These are phyloP conservation scores for Phytophthora ohioensis DNA, from an alignment of 352 stramenopile species.

Conservation along the genomic window DNA sequence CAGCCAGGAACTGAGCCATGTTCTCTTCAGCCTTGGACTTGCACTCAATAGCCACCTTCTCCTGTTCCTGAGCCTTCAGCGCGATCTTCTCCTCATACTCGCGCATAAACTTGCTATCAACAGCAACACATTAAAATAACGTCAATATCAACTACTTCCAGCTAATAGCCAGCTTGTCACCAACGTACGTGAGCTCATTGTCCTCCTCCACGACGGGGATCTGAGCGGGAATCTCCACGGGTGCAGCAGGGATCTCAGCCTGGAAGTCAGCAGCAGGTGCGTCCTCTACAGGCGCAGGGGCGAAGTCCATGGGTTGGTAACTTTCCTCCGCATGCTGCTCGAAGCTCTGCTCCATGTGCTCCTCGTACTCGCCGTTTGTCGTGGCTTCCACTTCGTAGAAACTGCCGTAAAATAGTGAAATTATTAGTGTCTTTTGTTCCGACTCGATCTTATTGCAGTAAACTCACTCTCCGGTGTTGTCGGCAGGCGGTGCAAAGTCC, in stretches of 20 bases:
- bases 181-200: constrained; percentile 77
- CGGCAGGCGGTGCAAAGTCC: constrained; percentile 66
- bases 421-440: not conserved
- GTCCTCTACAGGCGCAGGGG: constrained; percentile 13
- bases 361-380: constrained; percentile 20
- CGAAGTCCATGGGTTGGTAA: constrained; percentile 39
- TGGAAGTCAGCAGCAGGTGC: constrained; percentile 32
- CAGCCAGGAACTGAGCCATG: constrained; percentile 86
- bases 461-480: constrained; percentile 65
- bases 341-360: constrained; percentile 23
- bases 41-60: constrained; percentile 75
- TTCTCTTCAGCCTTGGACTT: constrained; percentile 73
- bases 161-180: not conserved
- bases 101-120: constrained; percentile 72
- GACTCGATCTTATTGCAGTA: not conserved
- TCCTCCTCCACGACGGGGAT: constrained; percentile 69
- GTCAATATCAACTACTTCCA: not conserved
- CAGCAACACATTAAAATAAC: constrained; percentile 6
- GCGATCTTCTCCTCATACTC: constrained; percentile 78
- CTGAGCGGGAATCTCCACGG: constrained; percentile 40
- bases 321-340: constrained; percentile 34
- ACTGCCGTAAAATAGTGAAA: constrained; percentile 29
- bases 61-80: constrained; percentile 72
- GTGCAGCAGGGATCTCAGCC: constrained; percentile 10
- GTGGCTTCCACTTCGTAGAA: constrained; percentile 71